Base-by-base conservation (phyloP, 164 flowering plant species). In the Berberis thunbergii region DNA sequence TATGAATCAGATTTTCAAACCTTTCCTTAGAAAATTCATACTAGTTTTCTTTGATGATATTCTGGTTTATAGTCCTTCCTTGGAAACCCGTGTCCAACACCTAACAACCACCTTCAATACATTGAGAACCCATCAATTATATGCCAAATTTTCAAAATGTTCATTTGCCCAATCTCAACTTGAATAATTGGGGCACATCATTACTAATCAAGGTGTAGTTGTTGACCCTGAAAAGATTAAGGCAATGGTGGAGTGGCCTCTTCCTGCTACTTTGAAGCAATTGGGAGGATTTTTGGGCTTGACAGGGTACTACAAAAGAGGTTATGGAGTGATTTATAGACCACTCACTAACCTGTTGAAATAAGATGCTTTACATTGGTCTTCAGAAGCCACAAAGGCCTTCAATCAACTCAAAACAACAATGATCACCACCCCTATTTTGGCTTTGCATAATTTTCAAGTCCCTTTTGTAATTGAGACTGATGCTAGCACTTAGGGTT, bases 21-120 rank as follows among this genome's bases (percentile, higher is more conserved):
- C n/a, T 52, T 52, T 52, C 11, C n/a, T 52, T 6, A 6, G 54
- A 6, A 6, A 52, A 11, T 11, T 11, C 11, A 11, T 52, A 3
- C n/a, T 52, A 6, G 54, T 52, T 52, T 52, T 52, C n/a, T 52
- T 52, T 52, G 54, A 52, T 52, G 54, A 52, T 52, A n/a, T 52
- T 52, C 54, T 52, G 6, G 54, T 52, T 7, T 52, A 52, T 11
- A 52, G 9, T 11, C n/a, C 54, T 6, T 3, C 9, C 9, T 6
- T 7, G 54, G 9, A 7, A 3, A 3, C 9, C 3, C n/a, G 11
- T 52, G 12, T 52, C 3, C 44, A 40, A 4, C 42, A 42, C 7
- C 44, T 52, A 6, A 52, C 12, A 11, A 9, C 3, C 12, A 11
- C n/a, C 11, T 11, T 52, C 3, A 3, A 52, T 7, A 7, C 3